These are phyloP conservation scores for Hanseniaspora mollemarum DNA, from an alignment of 805 yeast genomes.

Conservation along the genomic window DNA sequence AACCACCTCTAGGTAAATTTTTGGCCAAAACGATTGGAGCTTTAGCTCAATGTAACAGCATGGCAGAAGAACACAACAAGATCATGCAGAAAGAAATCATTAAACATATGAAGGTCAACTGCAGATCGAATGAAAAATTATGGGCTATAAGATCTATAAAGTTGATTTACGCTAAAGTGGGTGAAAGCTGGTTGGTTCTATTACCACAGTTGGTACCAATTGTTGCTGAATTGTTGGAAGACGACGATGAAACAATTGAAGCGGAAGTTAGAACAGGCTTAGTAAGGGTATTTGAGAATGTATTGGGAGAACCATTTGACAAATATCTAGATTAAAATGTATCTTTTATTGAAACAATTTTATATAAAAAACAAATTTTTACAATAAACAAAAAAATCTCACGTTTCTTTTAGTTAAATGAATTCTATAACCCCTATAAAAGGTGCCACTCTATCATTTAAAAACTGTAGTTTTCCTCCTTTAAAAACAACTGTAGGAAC, in stretches of 20 bases:
- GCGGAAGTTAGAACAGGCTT: slow-evolving; percentile 80
- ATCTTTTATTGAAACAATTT: too few relatives aligned
- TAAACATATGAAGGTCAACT: slow-evolving; percentile 54
- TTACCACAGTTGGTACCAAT: slow-evolving; percentile 91
- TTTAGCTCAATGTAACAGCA: slow-evolving; percentile 56
- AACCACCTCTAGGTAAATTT: slow-evolving; percentile 64
- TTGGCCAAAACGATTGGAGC: slow-evolving; percentile 70
- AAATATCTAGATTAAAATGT: slow-evolving; percentile 48
- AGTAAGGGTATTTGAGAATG: slow-evolving; percentile 82
- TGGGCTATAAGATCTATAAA: slow-evolving; percentile 77
- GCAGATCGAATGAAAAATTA: slow-evolving; percentile 47
- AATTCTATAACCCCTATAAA: slow-evolving; percentile 13
- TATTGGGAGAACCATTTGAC: slow-evolving; percentile 89
- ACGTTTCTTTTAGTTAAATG: background rate
- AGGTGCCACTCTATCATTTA: slow-evolving; percentile 1
- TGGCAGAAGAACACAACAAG: slow-evolving; percentile 65
- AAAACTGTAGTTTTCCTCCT: slow-evolving; percentile 5
- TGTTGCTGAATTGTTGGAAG: slow-evolving; percentile 89
- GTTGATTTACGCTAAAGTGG: slow-evolving; percentile 75
- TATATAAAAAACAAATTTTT: background rate
- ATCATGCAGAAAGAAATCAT: slow-evolving; percentile 52
- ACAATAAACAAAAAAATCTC: background rate
- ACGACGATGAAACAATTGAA: slow-evolving; percentile 89
- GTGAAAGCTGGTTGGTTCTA: slow-evolving; percentile 85
- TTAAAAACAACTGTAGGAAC: slow-evolving; percentile 10